These are phyloP conservation scores for Glonium stellatum DNA, from an alignment of 495 filamentous ascomycete genomes.

Conservation along the genomic window DNA sequence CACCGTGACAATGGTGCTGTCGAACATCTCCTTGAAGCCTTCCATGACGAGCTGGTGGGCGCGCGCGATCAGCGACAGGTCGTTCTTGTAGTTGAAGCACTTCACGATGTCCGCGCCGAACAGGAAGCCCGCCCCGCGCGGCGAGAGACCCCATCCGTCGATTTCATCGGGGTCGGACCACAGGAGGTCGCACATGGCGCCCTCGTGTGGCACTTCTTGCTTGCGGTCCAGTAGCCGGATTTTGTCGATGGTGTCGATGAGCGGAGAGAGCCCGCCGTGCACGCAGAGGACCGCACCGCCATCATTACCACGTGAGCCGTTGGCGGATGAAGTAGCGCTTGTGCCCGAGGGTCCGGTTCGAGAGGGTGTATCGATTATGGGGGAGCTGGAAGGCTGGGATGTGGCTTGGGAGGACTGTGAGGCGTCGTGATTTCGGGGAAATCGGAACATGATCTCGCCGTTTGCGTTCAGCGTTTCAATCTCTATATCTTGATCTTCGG, in stretches of 20 bases:
- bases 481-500: conserved; percentile 66
- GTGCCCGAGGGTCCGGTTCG: conserved; percentile 69
- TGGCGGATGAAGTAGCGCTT: conserved; percentile 59
- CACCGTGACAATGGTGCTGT: conserved; percentile 87
- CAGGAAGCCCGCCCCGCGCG: conserved; percentile 89
- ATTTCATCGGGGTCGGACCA: conserved; percentile 99
- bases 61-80: conserved; percentile 82
- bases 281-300: conserved; percentile 85
- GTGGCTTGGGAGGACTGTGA: conserved; percentile 18
- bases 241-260: conserved; percentile 92
- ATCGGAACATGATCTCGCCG: conserved; percentile 68
- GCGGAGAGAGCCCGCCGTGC: conserved; percentile 83
- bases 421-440: conserved; percentile 45
- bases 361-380: conserved; percentile 37
- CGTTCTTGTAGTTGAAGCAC: conserved; percentile 87
- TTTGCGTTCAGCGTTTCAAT: conserved; percentile 83
- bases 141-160: conserved; percentile 93
- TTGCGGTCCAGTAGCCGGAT: conserved; percentile 93
- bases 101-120: conserved; percentile 97
- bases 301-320: conserved; percentile 56
- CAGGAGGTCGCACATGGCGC: conserved; percentile 95
- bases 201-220: conserved; percentile 97
- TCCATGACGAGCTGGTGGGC: conserved; percentile 99
- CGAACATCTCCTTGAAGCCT: conserved; percentile 99
- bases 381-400: conserved; percentile 44